Base-by-base conservation (phyloP, 106 monocot genomes). In the Acanthochlamys bracteata region DNA sequence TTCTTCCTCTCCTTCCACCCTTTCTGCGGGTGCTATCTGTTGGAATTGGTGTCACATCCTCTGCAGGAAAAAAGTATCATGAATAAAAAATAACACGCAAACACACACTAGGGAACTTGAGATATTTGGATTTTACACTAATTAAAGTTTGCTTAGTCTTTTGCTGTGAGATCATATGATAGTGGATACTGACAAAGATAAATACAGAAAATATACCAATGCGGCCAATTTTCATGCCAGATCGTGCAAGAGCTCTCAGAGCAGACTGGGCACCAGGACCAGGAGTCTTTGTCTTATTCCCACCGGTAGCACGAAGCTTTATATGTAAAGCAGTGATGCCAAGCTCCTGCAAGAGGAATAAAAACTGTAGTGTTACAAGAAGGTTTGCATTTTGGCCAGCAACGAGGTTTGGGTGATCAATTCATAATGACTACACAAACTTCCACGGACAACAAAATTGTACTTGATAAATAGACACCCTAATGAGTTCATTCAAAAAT, bases 201-300 rank as follows among this genome's bases (percentile, higher is more conserved):
- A 49, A 49, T 20, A 19, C 3, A 55, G 20, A 20, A 19, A 60
- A 51, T 9, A 62, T 74, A 83, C 88, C 88, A 70, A 84, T 89
- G 53, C 88, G 88, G 13, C 88, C 84, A 68, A 88, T 78, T 59
- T 81, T 88, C 83, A 88, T 88, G 60, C 88, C 88, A 45, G 84
- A 84, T 41, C 88, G 78, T 66, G 84, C 81, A 67, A 89, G 81
- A 7, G 88, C 88, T 55, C 88, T 58, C 20, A 88, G 83, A 16
- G 83, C 88, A 53, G 80, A 83, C 43, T 83, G 88, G 23, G 83
- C 88, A 68, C 88, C 84, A 49, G 84, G 81, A 42, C 84, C 88
- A 54, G 88, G 84, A 54, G 88, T 84, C 58, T 89, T 81, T 9
- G 88, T 89, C 64, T 89, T 89, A 49, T 89, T 89, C 20, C 88